Percentiles rank a stretch among this genome's conserved stretches.
phyloP scores from a whole-genome alignment of 306 rosid species.

The Rosa persica region DNA sequence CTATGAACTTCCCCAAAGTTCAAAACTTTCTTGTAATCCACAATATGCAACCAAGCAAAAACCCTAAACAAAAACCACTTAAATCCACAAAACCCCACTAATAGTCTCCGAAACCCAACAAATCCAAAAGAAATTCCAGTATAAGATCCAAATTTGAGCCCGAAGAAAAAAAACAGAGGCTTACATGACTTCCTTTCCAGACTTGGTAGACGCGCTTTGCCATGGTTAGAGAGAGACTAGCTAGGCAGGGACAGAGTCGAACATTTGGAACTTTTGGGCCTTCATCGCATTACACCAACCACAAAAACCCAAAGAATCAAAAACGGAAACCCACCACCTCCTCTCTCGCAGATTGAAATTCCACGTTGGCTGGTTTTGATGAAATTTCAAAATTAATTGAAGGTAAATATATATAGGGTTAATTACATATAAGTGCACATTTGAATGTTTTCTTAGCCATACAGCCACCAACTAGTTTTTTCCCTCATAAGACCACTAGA shows the following conservation, averaged over 20 bases:
- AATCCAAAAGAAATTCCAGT: conserved; percentile 34
- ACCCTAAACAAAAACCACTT: conserved; percentile 12
- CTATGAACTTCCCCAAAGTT: background rate
- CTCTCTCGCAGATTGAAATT: conserved; percentile 24
- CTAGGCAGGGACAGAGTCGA: conserved; percentile 37
- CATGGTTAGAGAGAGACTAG: conserved; percentile 52
- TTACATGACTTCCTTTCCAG: conserved; percentile 95
- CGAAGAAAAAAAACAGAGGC: conserved; percentile 17
- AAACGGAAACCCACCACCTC: conserved; percentile 14
- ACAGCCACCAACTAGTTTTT: no score
- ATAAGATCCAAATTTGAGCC: conserved; percentile 14
- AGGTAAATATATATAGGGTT: no score
- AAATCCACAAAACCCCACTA: conserved; percentile 29
- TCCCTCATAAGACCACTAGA: no score
- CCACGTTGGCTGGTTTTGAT: background rate
- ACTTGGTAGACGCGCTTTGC: conserved; percentile 90
- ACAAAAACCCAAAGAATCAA: conserved; percentile 20
- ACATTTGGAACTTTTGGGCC: conserved; percentile 40
- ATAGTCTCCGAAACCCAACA: conserved; percentile 19
- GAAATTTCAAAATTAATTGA: no score
- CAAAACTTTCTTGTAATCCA: background rate
- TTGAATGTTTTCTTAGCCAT: no score
- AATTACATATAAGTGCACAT: no score
- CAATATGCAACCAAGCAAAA: no score
- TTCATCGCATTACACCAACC: conserved; percentile 40